A percentile compares a stretch with the other conserved stretches of the same genome.
Conservation (phyloP, 83 land plant species). For the Diphasiastrum complanatum region DNA sequence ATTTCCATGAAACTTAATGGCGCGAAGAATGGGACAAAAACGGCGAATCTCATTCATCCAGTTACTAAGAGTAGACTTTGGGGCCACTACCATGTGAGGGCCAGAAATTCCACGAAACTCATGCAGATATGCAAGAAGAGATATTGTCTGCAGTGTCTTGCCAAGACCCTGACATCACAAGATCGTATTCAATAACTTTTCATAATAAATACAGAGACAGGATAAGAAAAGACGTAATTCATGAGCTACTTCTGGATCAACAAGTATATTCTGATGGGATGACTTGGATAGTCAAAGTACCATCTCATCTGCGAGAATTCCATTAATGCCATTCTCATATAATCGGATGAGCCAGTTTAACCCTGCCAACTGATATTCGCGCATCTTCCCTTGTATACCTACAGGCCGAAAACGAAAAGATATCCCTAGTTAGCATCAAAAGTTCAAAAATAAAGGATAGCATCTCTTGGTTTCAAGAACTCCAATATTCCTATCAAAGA, state of each 20-base stretch:
- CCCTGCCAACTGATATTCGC: conserved; percentile 98
- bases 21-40: conserved; percentile 81
- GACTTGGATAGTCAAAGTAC: conserved; percentile 44
- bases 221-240: background rate
- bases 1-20: conserved; percentile 91
- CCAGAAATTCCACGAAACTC: conserved; percentile 94
- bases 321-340: conserved; percentile 99
- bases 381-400: conserved; percentile 98
- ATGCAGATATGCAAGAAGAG: conserved; percentile 82
- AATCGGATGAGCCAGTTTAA: conserved; percentile 93
- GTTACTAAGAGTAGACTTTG: conserved; percentile 96
- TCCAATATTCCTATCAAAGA: too few species aligned
- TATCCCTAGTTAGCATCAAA: background rate
- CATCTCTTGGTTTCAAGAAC: background rate
- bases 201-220: background rate
- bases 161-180: conserved; percentile 68
- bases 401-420: conserved; percentile 2
- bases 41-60: conserved; percentile 97
- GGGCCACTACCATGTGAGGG: conserved; percentile 99
- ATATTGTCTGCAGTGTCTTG: conserved; percentile 95
- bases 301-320: conserved; percentile 99
- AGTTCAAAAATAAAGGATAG: background rate
- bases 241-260: too few species aligned
- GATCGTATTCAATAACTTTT: background rate
- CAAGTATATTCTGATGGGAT: too few species aligned